A percentile compares a stretch with the other conserved stretches of the same genome.
phyloP scores from a whole-genome alignment of 257 asterid genomes.

The Petrea volubilis region DNA sequence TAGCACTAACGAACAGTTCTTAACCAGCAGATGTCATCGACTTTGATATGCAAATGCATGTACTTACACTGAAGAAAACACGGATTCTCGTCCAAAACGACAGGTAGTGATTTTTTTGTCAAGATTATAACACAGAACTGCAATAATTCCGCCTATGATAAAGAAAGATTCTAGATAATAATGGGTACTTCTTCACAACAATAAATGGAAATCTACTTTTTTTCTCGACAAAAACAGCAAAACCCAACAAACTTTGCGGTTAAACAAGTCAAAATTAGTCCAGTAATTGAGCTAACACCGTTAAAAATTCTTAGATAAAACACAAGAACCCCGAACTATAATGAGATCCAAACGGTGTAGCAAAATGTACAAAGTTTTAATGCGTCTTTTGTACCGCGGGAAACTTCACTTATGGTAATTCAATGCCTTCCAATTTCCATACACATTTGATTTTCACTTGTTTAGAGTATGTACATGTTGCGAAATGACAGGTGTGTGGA shows the following conservation, averaged over 20 bases:
- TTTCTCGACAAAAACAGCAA: not conserved
- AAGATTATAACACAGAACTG: not conserved
- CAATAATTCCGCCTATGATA: not conserved
- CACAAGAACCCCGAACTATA: constrained; percentile 4
- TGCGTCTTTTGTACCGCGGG: not conserved
- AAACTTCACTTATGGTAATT: constrained; percentile 13
- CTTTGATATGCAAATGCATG: not conserved
- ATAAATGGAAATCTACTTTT: not conserved
- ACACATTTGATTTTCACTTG: constrained; percentile 19
- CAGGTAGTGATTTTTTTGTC: not conserved
- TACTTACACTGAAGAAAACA: not conserved
- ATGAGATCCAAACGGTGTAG: constrained; percentile 29
- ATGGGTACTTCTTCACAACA: not conserved
- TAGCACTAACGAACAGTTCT: not conserved
- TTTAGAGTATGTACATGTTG: not conserved
- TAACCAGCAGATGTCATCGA: constrained; percentile 11
- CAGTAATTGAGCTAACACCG: constrained; percentile 1
- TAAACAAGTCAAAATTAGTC: constrained; percentile 1
- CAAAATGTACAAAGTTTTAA: not conserved
- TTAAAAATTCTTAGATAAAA: constrained; percentile 23
- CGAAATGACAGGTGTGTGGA: constrained; percentile 17
- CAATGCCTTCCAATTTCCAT: constrained; percentile 17
- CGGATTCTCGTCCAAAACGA: not conserved
- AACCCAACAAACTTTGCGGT: constrained; percentile 11
- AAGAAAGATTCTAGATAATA: not conserved